A percentile compares a stretch with the other conserved stretches of the same genome.
phyloP scores from a whole-genome alignment of 2,329 filamentous ascomycete species.

The Sclerotinia minor region DNA sequence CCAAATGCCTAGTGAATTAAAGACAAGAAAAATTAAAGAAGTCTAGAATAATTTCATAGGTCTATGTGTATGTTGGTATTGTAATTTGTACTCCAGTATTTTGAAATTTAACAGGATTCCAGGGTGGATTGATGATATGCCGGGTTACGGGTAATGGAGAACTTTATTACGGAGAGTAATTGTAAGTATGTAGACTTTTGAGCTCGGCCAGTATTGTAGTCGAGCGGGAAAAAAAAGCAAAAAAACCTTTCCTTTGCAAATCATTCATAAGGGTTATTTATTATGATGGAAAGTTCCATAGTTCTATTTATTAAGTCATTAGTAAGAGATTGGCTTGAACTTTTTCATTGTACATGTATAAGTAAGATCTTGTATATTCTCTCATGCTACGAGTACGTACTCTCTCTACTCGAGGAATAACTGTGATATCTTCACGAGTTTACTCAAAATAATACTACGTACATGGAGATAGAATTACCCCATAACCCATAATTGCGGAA shows the following conservation, averaged over 20 bases:
- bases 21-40: slow-evolving; percentile 9
- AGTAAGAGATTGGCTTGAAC: not conserved
- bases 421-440: not conserved
- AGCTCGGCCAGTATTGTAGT: not conserved
- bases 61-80: slow-evolving; percentile 4
- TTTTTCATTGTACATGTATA: not conserved
- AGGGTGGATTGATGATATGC: not conserved
- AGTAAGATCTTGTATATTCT: not conserved
- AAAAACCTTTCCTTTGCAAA: not conserved
- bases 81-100: not conserved
- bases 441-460: not conserved
- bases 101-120: not conserved
- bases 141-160: not conserved
- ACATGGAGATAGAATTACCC: slow-evolving; percentile 11
- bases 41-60: slow-evolving; percentile 4
- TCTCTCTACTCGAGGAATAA: no score
- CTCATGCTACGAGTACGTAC: not conserved
- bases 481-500: slow-evolving; percentile 2
- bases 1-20: not conserved
- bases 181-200: not conserved
- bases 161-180: not conserved
- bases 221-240: slow-evolving; percentile 9
- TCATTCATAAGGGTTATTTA: not conserved
- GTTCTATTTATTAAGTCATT: not conserved
- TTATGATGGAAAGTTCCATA: not conserved